These are phyloP conservation scores for Russula abietina DNA, from an alignment of 768 basidiomycete species.

Conservation along the genomic window DNA sequence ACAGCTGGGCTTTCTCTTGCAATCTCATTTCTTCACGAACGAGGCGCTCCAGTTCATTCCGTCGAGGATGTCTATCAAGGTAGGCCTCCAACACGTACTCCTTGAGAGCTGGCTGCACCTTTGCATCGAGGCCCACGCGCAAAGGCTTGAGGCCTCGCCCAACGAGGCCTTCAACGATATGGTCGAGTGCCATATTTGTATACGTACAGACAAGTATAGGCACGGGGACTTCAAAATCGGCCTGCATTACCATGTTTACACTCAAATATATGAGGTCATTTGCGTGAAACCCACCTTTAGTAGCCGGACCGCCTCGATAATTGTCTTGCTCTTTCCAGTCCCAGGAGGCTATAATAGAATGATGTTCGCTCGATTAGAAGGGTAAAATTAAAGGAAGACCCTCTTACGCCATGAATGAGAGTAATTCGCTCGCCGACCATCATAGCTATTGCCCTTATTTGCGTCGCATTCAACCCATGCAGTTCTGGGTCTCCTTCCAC, in stretches of 20 bases:
- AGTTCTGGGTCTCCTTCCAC: slow-evolving; percentile 77
- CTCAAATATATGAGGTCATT: background rate
- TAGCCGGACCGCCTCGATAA: slow-evolving; percentile 75
- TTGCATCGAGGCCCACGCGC: slow-evolving; percentile 63
- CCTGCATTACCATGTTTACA: slow-evolving; percentile 34
- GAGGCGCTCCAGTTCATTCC: slow-evolving; percentile 38
- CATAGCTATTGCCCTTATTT: slow-evolving; percentile 73
- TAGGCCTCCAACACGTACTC: slow-evolving; percentile 59
- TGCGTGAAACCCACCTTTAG: slow-evolving; percentile 50
- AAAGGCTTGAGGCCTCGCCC: slow-evolving; percentile 61
- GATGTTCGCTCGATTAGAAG: background rate
- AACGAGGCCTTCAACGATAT: slow-evolving; percentile 72
- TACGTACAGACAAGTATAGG: slow-evolving; percentile 91
- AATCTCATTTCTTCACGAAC: slow-evolving; percentile 36
- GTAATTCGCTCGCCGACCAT: slow-evolving; percentile 79
- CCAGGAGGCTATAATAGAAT: slow-evolving; percentile 73
- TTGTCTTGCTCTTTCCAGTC: slow-evolving; percentile 90
- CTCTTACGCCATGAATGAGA: slow-evolving; percentile 80
- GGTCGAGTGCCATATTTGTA: slow-evolving; percentile 90
- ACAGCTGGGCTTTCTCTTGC: slow-evolving; percentile 25
- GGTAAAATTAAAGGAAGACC: background rate
- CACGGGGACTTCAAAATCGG: slow-evolving; percentile 73
- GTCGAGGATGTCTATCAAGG: slow-evolving; percentile 54
- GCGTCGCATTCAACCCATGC: slow-evolving; percentile 61
- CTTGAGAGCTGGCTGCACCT: slow-evolving; percentile 50